A percentile compares a stretch with the other conserved stretches of the same genome.
phyloP scores from a whole-genome alignment of 2,329 filamentous ascomycete species.

The Chrysosporium queenslandicum region DNA sequence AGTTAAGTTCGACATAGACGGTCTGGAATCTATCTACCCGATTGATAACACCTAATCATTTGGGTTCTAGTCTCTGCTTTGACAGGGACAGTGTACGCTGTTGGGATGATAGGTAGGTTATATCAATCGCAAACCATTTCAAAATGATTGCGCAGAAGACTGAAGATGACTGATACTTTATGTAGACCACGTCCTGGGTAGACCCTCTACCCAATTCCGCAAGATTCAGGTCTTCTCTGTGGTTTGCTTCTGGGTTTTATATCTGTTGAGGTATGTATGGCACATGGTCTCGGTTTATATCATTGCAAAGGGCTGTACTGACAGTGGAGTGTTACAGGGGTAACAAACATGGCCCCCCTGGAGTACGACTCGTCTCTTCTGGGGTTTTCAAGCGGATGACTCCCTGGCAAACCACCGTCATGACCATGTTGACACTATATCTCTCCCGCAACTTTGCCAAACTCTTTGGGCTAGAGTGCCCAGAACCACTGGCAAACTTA shows the following conservation, averaged over 20 bases:
- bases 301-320: not conserved
- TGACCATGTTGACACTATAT: slow-evolving; percentile 86
- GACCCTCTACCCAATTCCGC: slow-evolving; percentile 81
- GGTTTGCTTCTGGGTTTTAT: slow-evolving; percentile 80
- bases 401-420: slow-evolving; percentile 77
- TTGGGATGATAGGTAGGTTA: not conserved
- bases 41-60: too few relatives aligned
- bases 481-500: slow-evolving; percentile 86
- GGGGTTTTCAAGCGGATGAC: slow-evolving; percentile 63
- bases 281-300: not conserved
- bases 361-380: slow-evolving; percentile 59
- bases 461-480: slow-evolving; percentile 78
- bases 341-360: slow-evolving; percentile 76
- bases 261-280: slow-evolving; percentile 58
- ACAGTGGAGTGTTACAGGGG: slow-evolving; percentile 48
- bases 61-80: not conserved
- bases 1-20: not conserved
- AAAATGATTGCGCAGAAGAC: not conserved
- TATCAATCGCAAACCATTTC: not conserved
- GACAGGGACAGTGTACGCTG: not conserved
- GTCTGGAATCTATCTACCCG: not conserved
- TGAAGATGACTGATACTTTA: not conserved
- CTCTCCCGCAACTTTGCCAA: slow-evolving; percentile 88
- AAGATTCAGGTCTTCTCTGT: slow-evolving; percentile 89
- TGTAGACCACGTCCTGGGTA: slow-evolving; percentile 77